Evolutionary conservation across 305 asterid species (phyloP).

Genomic region (Fraxinus baroniana): DNA sequence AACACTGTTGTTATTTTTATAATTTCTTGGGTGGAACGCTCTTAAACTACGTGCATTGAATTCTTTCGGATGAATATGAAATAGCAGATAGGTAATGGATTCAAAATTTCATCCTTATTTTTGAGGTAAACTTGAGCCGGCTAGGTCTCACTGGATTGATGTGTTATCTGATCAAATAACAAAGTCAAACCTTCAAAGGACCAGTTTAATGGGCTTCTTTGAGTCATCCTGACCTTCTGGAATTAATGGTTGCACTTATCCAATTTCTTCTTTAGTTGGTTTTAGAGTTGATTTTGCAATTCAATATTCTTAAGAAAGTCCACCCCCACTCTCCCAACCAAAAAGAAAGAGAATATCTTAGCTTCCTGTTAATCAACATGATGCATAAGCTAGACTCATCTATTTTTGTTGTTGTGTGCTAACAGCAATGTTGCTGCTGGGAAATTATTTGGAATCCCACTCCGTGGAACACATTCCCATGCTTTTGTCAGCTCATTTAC

Average conservation of each 20-base stretch:
- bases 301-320: not conserved
- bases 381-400: conserved; percentile 10
- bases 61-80: not conserved
- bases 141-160: not conserved
- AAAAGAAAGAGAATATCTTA: not conserved
- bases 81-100: not conserved
- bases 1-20: not conserved
- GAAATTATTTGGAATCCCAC: conserved; percentile 95
- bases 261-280: not conserved
- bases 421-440: conserved; percentile 99
- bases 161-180: not conserved
- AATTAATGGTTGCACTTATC: not conserved
- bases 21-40: not conserved
- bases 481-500: conserved; percentile 95
- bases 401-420: conserved; percentile 20
- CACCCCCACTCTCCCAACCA: not conserved
- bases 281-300: not conserved
- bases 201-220: not conserved
- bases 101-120: not conserved
- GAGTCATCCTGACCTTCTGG: not conserved
- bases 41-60: not conserved
- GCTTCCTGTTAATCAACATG: conserved; percentile 1
- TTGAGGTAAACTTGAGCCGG: not conserved
- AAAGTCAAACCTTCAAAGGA: not conserved
- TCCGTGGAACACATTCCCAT: conserved; percentile 99